phyloP scores from a whole-genome alignment of 2,329 filamentous ascomycete species.

The Neodidymelliopsis sp. region DNA sequence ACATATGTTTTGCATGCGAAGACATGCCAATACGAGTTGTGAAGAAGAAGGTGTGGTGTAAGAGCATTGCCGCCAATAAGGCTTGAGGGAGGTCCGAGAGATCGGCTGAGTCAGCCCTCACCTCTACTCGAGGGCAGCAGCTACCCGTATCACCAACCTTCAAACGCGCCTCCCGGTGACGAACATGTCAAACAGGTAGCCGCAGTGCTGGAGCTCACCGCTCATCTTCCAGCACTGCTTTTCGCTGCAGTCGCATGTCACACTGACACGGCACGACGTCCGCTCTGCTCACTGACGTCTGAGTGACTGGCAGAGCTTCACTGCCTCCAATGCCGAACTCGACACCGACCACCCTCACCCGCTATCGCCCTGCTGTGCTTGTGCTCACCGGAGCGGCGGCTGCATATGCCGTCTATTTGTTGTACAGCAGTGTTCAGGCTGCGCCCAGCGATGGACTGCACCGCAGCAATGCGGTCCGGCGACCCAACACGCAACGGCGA shows the following conservation, averaged over 20 bases:
- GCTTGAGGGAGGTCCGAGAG: slow-evolving; percentile 5
- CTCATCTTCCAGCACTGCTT: slow-evolving; percentile 7
- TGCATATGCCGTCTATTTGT: slow-evolving; percentile 65
- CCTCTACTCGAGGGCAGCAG: background rate
- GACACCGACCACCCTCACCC: slow-evolving; percentile 44
- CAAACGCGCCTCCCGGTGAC: background rate
- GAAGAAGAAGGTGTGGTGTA: background rate
- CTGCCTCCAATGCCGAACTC: slow-evolving; percentile 39
- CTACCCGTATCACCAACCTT: background rate
- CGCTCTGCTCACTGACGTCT: background rate
- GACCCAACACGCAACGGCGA: slow-evolving; percentile 51
- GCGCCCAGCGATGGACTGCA: slow-evolving; percentile 56
- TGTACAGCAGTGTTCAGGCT: slow-evolving; percentile 57
- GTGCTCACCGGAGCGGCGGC: slow-evolving; percentile 65
- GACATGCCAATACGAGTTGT: background rate
- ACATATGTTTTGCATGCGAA: background rate
- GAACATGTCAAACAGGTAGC: slow-evolving; percentile 23
- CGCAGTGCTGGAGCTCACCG: slow-evolving; percentile 19
- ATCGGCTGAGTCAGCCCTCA: slow-evolving; percentile 3
- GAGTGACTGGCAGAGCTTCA: background rate
- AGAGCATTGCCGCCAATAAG: slow-evolving; percentile 6
- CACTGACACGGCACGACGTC: background rate
- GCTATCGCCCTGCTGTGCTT: slow-evolving; percentile 59
- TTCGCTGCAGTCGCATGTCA: background rate
- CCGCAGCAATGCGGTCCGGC: slow-evolving; percentile 72